A percentile compares a stretch with the other conserved stretches of the same genome.
Evolutionary conservation across 148 eudicot species (phyloP).

Genomic region (Arctostaphylos glauca): DNA sequence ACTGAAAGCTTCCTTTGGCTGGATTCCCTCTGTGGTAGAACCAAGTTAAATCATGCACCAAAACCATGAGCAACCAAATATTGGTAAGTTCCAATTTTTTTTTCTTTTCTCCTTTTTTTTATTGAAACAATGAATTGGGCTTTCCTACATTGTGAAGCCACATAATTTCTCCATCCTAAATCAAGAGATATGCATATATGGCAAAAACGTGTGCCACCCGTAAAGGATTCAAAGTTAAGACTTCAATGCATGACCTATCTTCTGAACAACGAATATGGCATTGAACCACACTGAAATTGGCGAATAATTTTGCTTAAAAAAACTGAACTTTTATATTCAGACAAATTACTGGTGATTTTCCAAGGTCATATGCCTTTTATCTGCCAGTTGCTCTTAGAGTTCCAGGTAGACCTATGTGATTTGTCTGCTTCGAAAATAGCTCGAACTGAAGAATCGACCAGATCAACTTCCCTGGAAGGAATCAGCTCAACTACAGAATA

Average conservation of each 20-base stretch:
- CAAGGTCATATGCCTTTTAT: background rate
- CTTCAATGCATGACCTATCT: background rate
- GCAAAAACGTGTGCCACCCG: background rate
- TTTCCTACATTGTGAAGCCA: background rate
- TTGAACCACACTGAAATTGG: background rate
- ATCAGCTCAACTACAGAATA: too few relatives aligned
- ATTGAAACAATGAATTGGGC: too few relatives aligned
- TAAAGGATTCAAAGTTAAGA: background rate
- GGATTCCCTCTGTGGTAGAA: conserved; percentile 11
- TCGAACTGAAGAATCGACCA: too few relatives aligned
- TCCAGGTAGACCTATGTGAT: background rate
- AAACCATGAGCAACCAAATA: background rate
- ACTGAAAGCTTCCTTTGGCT: conserved; percentile 27
- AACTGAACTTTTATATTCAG: background rate
- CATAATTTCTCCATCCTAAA: background rate
- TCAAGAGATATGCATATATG: background rate
- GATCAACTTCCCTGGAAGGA: too few relatives aligned
- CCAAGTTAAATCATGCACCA: background rate
- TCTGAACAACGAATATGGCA: background rate
- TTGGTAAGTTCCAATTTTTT: background rate
- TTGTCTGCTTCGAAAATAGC: too few relatives aligned
- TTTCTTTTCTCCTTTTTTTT: too few relatives aligned
- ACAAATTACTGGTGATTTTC: background rate
- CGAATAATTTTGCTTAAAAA: background rate
- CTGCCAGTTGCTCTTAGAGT: background rate